These are phyloP conservation scores for Pelargonium exstipulatum DNA, from an alignment of 441 rosid genomes.

Conservation along the genomic window DNA sequence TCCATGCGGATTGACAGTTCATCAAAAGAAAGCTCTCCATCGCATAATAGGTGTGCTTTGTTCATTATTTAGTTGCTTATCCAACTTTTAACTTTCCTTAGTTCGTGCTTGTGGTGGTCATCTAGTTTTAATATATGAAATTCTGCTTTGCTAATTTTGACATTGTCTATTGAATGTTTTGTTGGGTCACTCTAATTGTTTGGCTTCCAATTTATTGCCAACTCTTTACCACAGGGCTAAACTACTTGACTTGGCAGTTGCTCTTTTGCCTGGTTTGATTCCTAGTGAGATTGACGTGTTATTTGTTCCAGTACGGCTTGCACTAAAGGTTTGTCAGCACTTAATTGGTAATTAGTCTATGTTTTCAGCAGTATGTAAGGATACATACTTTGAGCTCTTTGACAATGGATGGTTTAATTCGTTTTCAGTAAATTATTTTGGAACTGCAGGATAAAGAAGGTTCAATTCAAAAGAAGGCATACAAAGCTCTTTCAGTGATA, in stretches of 20 bases:
- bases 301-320: conserved; percentile 56
- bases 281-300: conserved; percentile 45
- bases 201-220: conserved; percentile 12
- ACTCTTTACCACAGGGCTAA: conserved; percentile 52
- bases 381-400: neutral
- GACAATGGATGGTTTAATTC: neutral
- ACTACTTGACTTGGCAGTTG: conserved; percentile 68
- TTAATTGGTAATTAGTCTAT: conserved; percentile 10
- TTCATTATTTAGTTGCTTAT: too few species aligned
- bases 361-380: conserved; percentile 9
- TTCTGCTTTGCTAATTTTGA: too few species aligned
- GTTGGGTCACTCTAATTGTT: neutral
- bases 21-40: conserved; percentile 35
- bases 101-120: too few species aligned
- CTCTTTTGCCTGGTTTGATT: conserved; percentile 74
- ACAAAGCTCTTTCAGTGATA: conserved; percentile 72
- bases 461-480: conserved; percentile 80
- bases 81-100: too few species aligned
- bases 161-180: neutral
- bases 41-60: neutral
- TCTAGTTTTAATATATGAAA: too few species aligned
- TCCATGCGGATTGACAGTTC: conserved; percentile 51
- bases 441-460: conserved; percentile 65
- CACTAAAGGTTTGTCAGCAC: conserved; percentile 56
- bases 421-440: conserved; percentile 17